Evolutionary conservation across 2,329 filamentous ascomycete genomes (phyloP).

Genomic region (Monosporascus cannonballus): DNA sequence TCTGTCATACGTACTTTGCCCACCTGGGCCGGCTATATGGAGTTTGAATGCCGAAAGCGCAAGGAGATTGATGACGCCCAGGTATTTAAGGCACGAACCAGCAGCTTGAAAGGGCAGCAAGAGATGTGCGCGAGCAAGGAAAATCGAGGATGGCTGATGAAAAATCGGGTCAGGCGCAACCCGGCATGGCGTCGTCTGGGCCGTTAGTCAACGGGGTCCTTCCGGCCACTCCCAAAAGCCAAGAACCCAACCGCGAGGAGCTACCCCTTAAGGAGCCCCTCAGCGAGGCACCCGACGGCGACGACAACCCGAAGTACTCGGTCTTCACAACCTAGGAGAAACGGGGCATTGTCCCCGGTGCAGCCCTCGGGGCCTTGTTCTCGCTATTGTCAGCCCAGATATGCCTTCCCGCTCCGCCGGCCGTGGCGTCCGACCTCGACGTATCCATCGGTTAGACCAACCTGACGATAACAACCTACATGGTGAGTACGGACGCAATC

Average conservation of each 20-base stretch:
- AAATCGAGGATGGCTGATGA: neutral
- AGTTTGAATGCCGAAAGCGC: neutral
- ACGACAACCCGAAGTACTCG: conserved; percentile 8
- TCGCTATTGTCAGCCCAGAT: conserved; percentile 31
- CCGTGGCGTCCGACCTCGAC: conserved; percentile 32
- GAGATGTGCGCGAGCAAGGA: neutral
- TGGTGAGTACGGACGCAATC: conserved; percentile 15
- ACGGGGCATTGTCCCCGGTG: conserved; percentile 21
- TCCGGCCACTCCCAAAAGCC: neutral
- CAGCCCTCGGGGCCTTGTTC: conserved; percentile 25
- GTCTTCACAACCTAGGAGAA: conserved; percentile 24
- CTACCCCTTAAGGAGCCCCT: neutral
- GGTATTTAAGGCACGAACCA: no score
- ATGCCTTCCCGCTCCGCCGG: conserved; percentile 38
- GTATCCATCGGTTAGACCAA: conserved; percentile 31
- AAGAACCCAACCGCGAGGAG: neutral
- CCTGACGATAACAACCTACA: conserved; percentile 28
- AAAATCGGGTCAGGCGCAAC: neutral
- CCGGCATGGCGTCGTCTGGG: neutral
- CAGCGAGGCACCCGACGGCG: neutral
- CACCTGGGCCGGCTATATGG: neutral
- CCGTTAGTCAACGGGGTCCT: neutral
- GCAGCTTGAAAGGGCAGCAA: no score
- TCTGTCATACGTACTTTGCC: neutral
- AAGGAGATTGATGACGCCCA: neutral